Conservation (phyloP, 2,329 filamentous ascomycete genomes). For the Dactylonectria macrodidyma region DNA sequence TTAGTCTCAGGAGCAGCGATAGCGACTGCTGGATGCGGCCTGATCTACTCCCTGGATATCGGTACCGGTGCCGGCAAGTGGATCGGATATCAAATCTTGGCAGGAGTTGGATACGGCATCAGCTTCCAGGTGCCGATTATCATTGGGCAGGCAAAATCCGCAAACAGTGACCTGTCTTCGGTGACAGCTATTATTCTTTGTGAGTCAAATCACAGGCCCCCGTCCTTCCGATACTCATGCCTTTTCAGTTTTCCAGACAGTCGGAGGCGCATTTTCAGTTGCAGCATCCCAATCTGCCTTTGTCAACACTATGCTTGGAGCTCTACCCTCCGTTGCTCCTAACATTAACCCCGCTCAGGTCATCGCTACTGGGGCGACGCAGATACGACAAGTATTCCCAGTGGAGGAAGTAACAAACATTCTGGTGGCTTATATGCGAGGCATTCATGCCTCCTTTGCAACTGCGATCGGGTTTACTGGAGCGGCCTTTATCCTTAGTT, state of each 20-base stretch:
- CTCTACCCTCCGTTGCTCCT: too few species aligned
- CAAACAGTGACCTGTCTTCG: not conserved
- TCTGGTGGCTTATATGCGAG: too few species aligned
- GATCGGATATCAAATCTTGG: slow-evolving; percentile 1
- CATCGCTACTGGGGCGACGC: too few species aligned
- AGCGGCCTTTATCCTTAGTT: too few species aligned
- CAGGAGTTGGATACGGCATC: not conserved
- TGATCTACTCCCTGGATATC: slow-evolving; percentile 4
- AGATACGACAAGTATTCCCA: too few species aligned
- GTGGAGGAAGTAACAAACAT: too few species aligned
- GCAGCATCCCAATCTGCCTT: not conserved
- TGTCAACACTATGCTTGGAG: not conserved
- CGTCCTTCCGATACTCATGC: not conserved
- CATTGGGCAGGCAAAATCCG: not conserved
- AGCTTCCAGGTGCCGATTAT: slow-evolving; percentile 1
- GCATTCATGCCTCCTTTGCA: too few species aligned
- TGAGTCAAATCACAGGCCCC: not conserved
- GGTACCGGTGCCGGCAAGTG: not conserved
- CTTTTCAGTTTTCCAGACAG: slow-evolving; percentile 1
- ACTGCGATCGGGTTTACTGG: too few species aligned
- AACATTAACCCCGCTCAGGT: too few species aligned
- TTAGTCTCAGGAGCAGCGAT: not conserved
- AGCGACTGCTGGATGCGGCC: not conserved
- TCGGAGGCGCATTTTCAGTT: not conserved
- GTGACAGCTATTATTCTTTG: slow-evolving; percentile 5